These are phyloP conservation scores for Botryotinia convoluta DNA, from an alignment of 2,329 filamentous ascomycete species.

Conservation along the genomic window DNA sequence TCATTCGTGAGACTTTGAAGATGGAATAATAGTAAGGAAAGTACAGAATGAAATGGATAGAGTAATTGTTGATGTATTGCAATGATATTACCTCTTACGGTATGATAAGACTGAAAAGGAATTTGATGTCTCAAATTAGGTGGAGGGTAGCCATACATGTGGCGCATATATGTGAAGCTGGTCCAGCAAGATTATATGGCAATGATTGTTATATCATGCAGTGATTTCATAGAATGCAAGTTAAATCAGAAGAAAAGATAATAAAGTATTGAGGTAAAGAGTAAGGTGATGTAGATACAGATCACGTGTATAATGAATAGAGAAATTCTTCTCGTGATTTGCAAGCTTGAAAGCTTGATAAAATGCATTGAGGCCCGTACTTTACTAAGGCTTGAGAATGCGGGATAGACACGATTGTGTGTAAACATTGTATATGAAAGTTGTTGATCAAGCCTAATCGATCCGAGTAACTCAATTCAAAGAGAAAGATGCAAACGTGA, in stretches of 20 bases:
- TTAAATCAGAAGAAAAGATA: not conserved
- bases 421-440: not conserved
- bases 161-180: constrained; percentile 7
- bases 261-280: not conserved
- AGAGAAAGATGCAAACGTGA: not conserved
- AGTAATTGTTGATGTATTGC: not conserved
- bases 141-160: not conserved
- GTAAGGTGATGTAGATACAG: not conserved
- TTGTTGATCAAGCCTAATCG: not conserved
- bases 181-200: not conserved
- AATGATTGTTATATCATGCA: not conserved
- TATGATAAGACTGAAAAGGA: not conserved
- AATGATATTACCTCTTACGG: not conserved
- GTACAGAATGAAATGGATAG: not conserved
- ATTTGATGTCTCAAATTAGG: not conserved
- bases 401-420: not conserved
- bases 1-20: not conserved
- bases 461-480: not conserved
- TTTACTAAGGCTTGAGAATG: not conserved
- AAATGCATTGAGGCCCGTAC: not conserved
- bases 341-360: not conserved
- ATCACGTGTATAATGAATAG: not conserved
- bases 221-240: not conserved
- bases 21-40: not conserved
- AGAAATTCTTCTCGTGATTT: not conserved